Base-by-base conservation (phyloP, 306 rosid genomes). In the Morella rubra region DNA sequence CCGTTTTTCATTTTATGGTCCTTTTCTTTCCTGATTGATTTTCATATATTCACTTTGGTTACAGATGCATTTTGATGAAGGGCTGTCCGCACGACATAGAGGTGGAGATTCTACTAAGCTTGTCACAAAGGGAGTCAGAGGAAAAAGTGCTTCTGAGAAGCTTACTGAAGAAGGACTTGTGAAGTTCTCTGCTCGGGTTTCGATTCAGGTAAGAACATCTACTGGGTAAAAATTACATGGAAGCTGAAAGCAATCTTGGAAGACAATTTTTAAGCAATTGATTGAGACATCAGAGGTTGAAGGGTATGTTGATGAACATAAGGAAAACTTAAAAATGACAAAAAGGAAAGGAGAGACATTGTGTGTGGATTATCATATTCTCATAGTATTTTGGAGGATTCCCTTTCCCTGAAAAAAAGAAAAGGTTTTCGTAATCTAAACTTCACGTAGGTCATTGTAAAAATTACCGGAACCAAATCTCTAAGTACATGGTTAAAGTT, bases 11-110 rank as follows among this genome's bases (percentile, higher is more conserved):
- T 61, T 75, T 15, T 67, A 68, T 68, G 37, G 78, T 61, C 56
- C 70, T 40, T 66, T 27, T 56, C 52, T 75, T 53, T 78, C 18
- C 52, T 15, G 40, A 22, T 42, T 44, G 12, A 47, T 51, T 71
- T 51, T 15, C 41, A 11, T n/a, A 46, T 16, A 37, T 49, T 52
- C 37, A 3, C 49, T 75, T 42, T 77, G 78, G 83, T 44, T 85
- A 69, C 81, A 94, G 98, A 91, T 89, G 88, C 98, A 95, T 78
- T 95, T 95, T 83, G 98, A 95, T 74, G 98, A 95, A 84, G 97
- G 90, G 7, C 77, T 95, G 79, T 95, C 98, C 66, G 98, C 91
- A 71, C 92, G 98, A 58, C 75, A 81, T 80, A 95, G 85, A 85
- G 92, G 97, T 74, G 93, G 87, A 54, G 96, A 90, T 78, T 85